Evolutionary conservation across 805 yeast species (phyloP).

Genomic region (Geotrichum ghanense): DNA sequence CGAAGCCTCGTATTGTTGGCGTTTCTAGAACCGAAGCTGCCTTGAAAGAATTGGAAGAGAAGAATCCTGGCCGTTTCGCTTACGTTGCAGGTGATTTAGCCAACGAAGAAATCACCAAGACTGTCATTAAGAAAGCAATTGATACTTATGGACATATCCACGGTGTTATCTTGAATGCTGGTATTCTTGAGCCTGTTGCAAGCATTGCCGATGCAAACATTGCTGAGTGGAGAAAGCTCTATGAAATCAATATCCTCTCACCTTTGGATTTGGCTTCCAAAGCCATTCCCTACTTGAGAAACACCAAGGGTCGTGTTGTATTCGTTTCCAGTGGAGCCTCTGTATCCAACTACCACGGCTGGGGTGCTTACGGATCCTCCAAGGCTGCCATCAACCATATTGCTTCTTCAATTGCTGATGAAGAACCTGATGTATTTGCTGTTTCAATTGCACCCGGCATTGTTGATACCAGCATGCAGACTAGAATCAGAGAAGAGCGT

Average conservation of each 20-base stretch:
- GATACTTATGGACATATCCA: conserved; percentile 38
- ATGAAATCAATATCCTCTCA: conserved; percentile 70
- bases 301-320: conserved; percentile 51
- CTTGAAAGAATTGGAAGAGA: conserved; percentile 31
- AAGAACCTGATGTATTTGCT: conserved; percentile 48
- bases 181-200: conserved; percentile 67
- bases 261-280: conserved; percentile 45
- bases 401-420: conserved; percentile 53
- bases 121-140: conserved; percentile 34
- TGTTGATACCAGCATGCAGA: conserved; percentile 86
- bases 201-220: conserved; percentile 40
- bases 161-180: conserved; percentile 58
- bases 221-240: conserved; percentile 48
- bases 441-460: conserved; percentile 90
- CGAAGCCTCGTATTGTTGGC: conserved; percentile 42
- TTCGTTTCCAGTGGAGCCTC: conserved; percentile 89
- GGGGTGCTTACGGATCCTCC: conserved; percentile 89
- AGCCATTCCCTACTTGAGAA: conserved; percentile 46
- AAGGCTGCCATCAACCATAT: conserved; percentile 86
- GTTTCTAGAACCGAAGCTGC: conserved; percentile 55
- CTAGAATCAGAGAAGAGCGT: conserved; percentile 54
- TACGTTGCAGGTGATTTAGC: conserved; percentile 45
- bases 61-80: conserved; percentile 22
- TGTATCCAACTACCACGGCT: conserved; percentile 39
- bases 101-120: conserved; percentile 24